Evolutionary conservation across 2,329 filamentous ascomycete genomes (phyloP).

Genomic region (Epichloe uncinata): DNA sequence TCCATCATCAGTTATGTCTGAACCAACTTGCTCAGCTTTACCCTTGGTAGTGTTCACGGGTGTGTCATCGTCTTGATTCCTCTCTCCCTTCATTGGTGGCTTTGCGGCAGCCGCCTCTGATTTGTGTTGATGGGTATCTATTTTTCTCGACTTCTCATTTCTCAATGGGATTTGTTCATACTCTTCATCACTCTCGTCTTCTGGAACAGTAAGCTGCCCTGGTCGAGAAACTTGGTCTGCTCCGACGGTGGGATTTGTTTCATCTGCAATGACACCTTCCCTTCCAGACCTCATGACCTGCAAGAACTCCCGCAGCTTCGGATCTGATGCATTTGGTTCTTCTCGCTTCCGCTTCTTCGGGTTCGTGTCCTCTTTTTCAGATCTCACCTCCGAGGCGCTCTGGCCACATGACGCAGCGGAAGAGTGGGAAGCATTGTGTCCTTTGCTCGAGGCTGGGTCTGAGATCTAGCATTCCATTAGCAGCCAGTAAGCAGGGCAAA

Average conservation of each 20-base stretch:
- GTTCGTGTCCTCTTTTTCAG: conserved; percentile 24
- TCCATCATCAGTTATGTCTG: conserved; percentile 13
- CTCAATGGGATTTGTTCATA: conserved; percentile 54
- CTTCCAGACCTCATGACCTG: conserved; percentile 57
- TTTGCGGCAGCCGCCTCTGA: conserved; percentile 2
- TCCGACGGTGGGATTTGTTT: conserved; percentile 12
- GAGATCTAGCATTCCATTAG: conserved; percentile 31
- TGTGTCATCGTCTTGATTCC: not conserved
- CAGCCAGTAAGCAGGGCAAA: conserved; percentile 8
- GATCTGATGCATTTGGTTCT: conserved; percentile 47
- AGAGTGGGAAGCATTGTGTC: conserved; percentile 15
- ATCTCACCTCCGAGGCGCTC: not conserved
- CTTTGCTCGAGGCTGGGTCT: conserved; percentile 26
- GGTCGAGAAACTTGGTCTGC: conserved; percentile 9
- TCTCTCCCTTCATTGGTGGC: conserved; percentile 6
- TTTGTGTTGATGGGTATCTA: conserved; percentile 11
- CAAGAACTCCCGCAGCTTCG: conserved; percentile 77
- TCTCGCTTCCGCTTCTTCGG: conserved; percentile 57
- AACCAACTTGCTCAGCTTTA: conserved; percentile 9
- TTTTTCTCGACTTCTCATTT: conserved; percentile 30
- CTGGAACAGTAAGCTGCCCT: conserved; percentile 26
- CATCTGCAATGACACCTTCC: conserved; percentile 21
- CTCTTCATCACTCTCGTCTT: conserved; percentile 57
- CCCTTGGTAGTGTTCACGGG: conserved; percentile 2
- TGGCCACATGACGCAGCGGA: conserved; percentile 9